Conservation (phyloP, 805 yeast species). For the Starmerella cellae region DNA sequence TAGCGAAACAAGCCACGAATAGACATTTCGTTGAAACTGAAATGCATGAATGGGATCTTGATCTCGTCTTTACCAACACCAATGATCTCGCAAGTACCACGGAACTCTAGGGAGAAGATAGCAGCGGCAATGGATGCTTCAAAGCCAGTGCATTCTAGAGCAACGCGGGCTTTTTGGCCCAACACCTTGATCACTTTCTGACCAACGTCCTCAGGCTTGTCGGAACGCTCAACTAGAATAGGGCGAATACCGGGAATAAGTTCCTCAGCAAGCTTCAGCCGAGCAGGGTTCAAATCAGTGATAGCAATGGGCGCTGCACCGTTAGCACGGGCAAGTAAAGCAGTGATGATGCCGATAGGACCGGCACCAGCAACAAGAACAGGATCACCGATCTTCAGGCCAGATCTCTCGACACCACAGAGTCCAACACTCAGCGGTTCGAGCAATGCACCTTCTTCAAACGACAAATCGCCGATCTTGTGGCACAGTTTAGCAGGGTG, state of each 20-base stretch:
- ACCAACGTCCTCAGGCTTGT: constrained; percentile 28
- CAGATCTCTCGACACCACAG: constrained; percentile 39
- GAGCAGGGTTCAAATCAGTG: constrained; percentile 35
- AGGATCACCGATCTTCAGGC: constrained; percentile 38
- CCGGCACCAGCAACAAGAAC: constrained; percentile 43
- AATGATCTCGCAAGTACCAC: constrained; percentile 36
- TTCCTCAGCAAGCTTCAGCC: constrained; percentile 36
- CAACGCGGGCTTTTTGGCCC: constrained; percentile 36
- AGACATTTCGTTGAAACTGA: constrained; percentile 40
- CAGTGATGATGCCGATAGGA: constrained; percentile 43
- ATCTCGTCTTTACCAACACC: constrained; percentile 41
- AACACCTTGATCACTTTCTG: constrained; percentile 25
- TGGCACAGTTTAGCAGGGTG: constrained; percentile 31
- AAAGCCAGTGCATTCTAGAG: constrained; percentile 44
- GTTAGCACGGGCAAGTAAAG: constrained; percentile 37
- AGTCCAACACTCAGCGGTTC: constrained; percentile 44
- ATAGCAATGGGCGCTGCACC: constrained; percentile 43
- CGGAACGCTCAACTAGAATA: constrained; percentile 33
- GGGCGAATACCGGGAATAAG: constrained; percentile 37
- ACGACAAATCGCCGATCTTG: constrained; percentile 32
- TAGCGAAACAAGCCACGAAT: constrained; percentile 42
- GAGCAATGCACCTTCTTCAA: constrained; percentile 41
- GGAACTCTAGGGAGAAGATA: constrained; percentile 36
- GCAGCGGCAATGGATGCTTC: constrained; percentile 37
- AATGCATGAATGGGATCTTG: constrained; percentile 43